phyloP scores from a whole-genome alignment of 805 yeast species.

The Yarrowia bubula region DNA sequence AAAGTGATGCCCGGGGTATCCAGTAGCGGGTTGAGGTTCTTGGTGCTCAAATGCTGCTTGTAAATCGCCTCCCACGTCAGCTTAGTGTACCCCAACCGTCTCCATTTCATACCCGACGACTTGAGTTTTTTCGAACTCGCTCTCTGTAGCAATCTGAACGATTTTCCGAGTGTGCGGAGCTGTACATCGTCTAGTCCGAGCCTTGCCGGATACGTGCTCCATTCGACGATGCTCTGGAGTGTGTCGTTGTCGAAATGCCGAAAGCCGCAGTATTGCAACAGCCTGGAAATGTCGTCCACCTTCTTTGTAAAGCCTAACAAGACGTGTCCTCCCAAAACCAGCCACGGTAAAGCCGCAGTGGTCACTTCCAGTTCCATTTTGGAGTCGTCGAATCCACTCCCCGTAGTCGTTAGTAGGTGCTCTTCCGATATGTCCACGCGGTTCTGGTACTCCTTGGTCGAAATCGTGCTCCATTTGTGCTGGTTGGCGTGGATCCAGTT shows the following conservation, averaged over 20 bases:
- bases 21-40: not conserved
- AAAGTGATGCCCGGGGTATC: not conserved
- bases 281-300: not conserved
- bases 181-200: not conserved
- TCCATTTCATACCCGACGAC: not conserved
- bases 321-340: not conserved
- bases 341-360: not conserved
- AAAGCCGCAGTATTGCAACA: not conserved
- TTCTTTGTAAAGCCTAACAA: not conserved
- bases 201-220: not conserved
- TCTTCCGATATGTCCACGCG: not conserved
- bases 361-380: not conserved
- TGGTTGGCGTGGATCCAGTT: not conserved
- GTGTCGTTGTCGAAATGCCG: not conserved
- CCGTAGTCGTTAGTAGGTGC: not conserved
- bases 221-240: constrained; percentile 1
- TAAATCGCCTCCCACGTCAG: not conserved
- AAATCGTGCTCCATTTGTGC: not conserved
- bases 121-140: not conserved
- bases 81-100: not conserved
- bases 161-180: too few species aligned
- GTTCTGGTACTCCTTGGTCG: not conserved
- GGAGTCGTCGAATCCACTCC: not conserved
- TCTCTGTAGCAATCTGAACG: not conserved
- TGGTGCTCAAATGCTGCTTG: not conserved